Evolutionary conservation across 768 basidiomycete genomes (phyloP).

Genomic region (Agaricus bisporus): DNA sequence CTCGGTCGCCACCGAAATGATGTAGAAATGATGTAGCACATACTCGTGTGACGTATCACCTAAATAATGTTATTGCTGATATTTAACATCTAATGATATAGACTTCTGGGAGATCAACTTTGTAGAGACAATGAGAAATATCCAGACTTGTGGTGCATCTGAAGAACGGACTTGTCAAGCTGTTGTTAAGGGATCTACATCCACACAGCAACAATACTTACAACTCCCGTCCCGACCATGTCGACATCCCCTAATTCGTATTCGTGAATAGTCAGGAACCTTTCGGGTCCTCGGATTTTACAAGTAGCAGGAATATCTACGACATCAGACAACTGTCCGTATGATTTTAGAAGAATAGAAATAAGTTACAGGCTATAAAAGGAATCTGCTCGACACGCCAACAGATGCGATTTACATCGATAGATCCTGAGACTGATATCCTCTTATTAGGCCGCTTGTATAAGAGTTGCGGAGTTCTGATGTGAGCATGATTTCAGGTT

Average conservation of each 20-base stretch:
- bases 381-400: too few species aligned
- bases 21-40: not conserved
- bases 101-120: too few species aligned
- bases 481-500: not conserved
- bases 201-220: not conserved
- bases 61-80: not conserved
- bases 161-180: not conserved
- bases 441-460: too few species aligned
- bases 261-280: not conserved
- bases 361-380: too few species aligned
- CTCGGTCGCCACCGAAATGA: not conserved
- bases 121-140: too few species aligned
- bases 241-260: too few species aligned
- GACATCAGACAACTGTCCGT: too few species aligned
- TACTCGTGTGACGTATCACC: too few species aligned
- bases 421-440: too few species aligned
- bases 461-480: not conserved
- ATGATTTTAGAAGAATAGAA: too few species aligned
- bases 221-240: too few species aligned
- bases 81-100: not conserved
- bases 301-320: not conserved
- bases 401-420: too few species aligned
- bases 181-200: not conserved
- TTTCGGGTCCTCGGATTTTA: slow-evolving; percentile 3
- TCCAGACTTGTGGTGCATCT: not conserved